Evolutionary conservation across 2,329 filamentous ascomycete species (phyloP), one percentile per base, ranked within the genome.

Genomic region (Monosporascus sp.): DNA sequence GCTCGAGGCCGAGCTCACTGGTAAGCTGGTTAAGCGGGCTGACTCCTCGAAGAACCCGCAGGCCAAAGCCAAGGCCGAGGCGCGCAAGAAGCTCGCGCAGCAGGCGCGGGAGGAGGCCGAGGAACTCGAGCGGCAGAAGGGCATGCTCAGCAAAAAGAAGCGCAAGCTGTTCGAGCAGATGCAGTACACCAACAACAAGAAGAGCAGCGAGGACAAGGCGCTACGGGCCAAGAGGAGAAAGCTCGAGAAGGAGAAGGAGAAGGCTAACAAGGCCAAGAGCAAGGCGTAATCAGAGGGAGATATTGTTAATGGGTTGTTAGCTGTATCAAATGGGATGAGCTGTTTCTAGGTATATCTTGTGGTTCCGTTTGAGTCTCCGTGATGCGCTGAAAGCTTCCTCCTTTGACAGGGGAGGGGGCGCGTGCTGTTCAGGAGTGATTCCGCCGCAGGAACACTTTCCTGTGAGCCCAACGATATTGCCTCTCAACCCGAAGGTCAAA

Each of bases 111-210:
- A 85, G 65, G 89, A 94, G 67, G 85, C 88, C 4, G 94, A 97
- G 72, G 92, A 97, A 64, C 73, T 95, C 54, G 91, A 96, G 72
- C 82, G 93, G 58, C 87, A 90, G 70, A 97, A 96, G 83, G 94
- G 95, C 76, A 99, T 99, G 94, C 86, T 97, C 78, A 89, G 88
- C 72, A 89, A 95, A 72, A 94, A 95, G 83, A 99, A 97, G 85
- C 82, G 94, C 65, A 97, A 97, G 84, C 77, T 97, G 65, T 88
- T 93, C 61, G 94, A 97, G 78, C 94, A 97, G 78, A 99, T 99
- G 90, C 81, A 91, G 67, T 95, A 96, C 74, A 91, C 85, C 57
- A 96, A 97, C 73, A 92, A 87, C 75, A 92, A 94, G 81, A 89
- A 90, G 78, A 93, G 93, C 61, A 88, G 85, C 25, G 90, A 96